Percentiles rank a stretch among this genome's conserved stretches.
phyloP scores from a whole-genome alignment of 2,329 filamentous ascomycete species.

The Neofusicoccum sp. region DNA sequence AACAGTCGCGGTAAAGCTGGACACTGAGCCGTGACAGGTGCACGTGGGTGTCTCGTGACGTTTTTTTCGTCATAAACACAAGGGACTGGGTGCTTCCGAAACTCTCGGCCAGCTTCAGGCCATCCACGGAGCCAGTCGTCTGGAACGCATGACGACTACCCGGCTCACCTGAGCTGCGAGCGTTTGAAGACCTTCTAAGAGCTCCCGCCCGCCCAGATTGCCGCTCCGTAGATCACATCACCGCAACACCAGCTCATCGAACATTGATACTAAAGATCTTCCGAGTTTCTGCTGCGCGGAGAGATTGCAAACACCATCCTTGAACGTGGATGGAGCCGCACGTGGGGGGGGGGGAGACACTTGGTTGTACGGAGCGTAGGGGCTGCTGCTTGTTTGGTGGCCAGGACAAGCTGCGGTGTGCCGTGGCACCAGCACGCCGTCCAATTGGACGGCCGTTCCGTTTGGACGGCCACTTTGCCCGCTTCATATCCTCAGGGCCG shows the following conservation, averaged over 20 bases:
- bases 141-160: too few relatives aligned
- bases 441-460: background rate
- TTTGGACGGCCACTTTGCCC: background rate
- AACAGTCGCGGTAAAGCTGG: background rate
- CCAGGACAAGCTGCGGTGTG: background rate
- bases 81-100: background rate
- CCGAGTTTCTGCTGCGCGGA: background rate
- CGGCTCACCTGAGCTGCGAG: too few relatives aligned
- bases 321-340: background rate
- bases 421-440: background rate
- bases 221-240: background rate
- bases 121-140: background rate
- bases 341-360: background rate
- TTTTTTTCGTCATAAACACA: background rate
- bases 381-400: background rate
- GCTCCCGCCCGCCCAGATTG: too few relatives aligned
- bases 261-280: background rate
- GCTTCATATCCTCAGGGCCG: background rate
- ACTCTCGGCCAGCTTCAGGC: background rate
- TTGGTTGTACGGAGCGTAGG: background rate
- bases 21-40: background rate
- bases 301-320: conserved; percentile 3
- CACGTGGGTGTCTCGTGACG: background rate
- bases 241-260: background rate
- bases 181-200: too few relatives aligned